Evolutionary conservation across 495 filamentous ascomycete species (phyloP), one percentile per base, ranked within the genome.

Genomic region (Podospora pseudocomata): DNA sequence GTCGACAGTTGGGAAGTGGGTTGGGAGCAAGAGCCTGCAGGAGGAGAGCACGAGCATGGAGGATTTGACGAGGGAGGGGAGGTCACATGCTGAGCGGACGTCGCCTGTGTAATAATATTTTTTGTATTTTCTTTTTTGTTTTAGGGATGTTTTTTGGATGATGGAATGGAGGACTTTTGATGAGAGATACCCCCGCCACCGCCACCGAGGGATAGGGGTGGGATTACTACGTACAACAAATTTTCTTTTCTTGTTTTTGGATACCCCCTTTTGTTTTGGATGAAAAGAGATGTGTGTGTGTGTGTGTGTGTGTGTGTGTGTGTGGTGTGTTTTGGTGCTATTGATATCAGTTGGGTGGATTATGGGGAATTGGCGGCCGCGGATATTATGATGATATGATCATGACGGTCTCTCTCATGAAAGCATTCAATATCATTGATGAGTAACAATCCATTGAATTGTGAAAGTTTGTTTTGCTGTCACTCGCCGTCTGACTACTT

Each of bases 11-110:
- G 61, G 69, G 6, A 59, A 68, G 20, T 65, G 65, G 69, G 49
- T 60, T 9, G 57, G 49, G 0, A 55, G 69, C 57, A 62, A 55
- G 56, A n/a, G 62, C 7, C 20, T 28, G 65, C 59, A 65, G 30
- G 62, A 63, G 26, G 69, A 68, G 56, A 71, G 62, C 49, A 71
- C 66, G 28, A 71, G 69, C 34, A 71, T 71, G 69, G 69, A 71
- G 62, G 69, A 71, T 39, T 60, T 71, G 57, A 71, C 71, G 20
- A 60, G 49, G 19, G 68, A 70, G 34, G 65, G 67, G 65, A 69
- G 70, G 32, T 28, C 61, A 3, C 11, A 63, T 39, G 26, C 19
- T 3, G 62, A 65, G 32, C 54, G 65, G 58, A 59, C 62, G 5
- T 55, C 61, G 26, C 60, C 49, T 5, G 28, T 63, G 61, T 63